Conservation (phyloP, 2,329 filamentous ascomycete species). For the Claviceps fusiformis region DNA sequence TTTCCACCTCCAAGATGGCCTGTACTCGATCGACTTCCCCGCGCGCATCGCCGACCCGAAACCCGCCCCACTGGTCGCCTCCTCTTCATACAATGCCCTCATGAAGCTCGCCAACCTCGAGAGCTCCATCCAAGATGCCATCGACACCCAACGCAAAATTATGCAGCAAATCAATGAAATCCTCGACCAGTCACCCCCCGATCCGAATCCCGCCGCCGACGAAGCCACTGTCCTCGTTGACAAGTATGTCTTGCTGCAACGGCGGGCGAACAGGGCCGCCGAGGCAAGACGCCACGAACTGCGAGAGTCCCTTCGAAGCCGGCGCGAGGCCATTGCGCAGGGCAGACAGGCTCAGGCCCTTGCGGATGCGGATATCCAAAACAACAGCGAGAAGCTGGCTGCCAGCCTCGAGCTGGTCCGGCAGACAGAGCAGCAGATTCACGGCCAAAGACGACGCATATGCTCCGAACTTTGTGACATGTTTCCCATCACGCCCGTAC, state of each 20-base stretch:
- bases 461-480: constrained; percentile 69
- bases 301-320: constrained; percentile 47
- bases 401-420: constrained; percentile 41
- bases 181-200: constrained; percentile 26
- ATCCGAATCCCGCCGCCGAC: constrained; percentile 32
- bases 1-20: constrained; percentile 73
- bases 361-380: constrained; percentile 46
- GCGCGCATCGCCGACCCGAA: constrained; percentile 35
- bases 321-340: constrained; percentile 52
- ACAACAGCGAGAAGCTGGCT: constrained; percentile 45
- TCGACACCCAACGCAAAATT: constrained; percentile 61
- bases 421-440: constrained; percentile 51
- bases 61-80: constrained; percentile 38
- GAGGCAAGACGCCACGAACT: constrained; percentile 54
- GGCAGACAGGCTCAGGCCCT: constrained; percentile 47
- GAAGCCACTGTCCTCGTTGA: constrained; percentile 34
- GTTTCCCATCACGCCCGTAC: constrained; percentile 61
- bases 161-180: constrained; percentile 63
- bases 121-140: constrained; percentile 78
- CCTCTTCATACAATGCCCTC: constrained; percentile 74
- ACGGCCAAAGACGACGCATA: constrained; percentile 76
- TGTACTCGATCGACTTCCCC: constrained; percentile 68
- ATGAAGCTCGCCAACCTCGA: constrained; percentile 83
- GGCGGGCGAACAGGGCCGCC: constrained; percentile 49
- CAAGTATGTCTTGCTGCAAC: constrained; percentile 48